Evolutionary conservation across 352 stramenopile species (phyloP).

Genomic region (Phytophthora sp.): DNA sequence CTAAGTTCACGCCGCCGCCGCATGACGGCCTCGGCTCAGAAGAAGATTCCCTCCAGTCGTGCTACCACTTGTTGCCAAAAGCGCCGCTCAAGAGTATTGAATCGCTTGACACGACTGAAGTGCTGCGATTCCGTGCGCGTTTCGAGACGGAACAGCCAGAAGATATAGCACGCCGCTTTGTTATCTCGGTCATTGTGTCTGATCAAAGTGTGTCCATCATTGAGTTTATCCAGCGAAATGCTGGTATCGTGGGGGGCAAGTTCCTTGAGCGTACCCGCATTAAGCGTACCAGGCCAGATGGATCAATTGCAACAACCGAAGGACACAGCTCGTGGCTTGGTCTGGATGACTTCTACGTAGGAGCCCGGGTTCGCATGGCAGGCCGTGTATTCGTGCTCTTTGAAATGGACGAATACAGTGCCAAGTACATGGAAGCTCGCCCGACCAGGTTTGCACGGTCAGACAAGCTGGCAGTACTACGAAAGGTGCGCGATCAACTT

Average conservation of each 20-base stretch:
- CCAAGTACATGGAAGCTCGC: conserved; percentile 82
- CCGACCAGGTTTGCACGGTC: conserved; percentile 66
- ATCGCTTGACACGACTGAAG: conserved; percentile 76
- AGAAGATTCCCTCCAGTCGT: conserved; percentile 90
- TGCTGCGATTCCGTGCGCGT: conserved; percentile 74
- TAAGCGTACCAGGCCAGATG: conserved; percentile 48
- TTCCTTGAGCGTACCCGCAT: conserved; percentile 77
- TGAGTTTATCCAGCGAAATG: conserved; percentile 82
- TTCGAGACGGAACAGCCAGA: conserved; percentile 77
- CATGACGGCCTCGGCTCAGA: conserved; percentile 78
- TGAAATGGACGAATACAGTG: conserved; percentile 88
- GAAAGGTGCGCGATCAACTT: conserved; percentile 57
- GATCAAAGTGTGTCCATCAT: conserved; percentile 80
- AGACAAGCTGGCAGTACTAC: conserved; percentile 66
- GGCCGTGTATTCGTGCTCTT: conserved; percentile 77
- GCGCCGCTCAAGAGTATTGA: conserved; percentile 87
- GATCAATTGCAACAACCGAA: conserved; percentile 30
- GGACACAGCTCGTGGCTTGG: conserved; percentile 49
- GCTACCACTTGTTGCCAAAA: conserved; percentile 84
- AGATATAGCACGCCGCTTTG: conserved; percentile 74
- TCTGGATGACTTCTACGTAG: conserved; percentile 81
- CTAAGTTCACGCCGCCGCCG: conserved; percentile 54
- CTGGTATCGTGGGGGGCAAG: conserved; percentile 73
- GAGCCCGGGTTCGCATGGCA: conserved; percentile 62
- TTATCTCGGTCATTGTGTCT: conserved; percentile 77